Base-by-base conservation (phyloP, 2,329 filamentous ascomycete genomes). In the Colletotrichum theobromicola region DNA sequence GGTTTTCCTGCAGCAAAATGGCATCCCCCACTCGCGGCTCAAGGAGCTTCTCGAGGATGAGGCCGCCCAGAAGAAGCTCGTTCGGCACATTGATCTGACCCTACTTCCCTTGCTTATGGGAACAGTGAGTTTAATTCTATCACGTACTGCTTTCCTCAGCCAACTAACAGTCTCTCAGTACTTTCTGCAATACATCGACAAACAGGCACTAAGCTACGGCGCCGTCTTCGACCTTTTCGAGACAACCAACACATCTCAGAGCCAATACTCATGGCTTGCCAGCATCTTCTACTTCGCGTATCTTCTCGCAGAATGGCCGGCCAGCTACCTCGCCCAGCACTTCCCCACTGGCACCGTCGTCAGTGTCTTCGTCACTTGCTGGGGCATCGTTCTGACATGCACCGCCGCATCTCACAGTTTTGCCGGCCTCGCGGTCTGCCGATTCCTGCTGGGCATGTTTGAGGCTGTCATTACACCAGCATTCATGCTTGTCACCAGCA, bases 1-100 rank as follows among this genome's bases (percentile, higher is more conserved):
- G 63, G 76, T 87, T 50, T 89, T 89, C 74, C 83, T 90, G 1
- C 84, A 83, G n/a, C 80, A 88, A 50, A 82, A 89, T 79, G 85
- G 85, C 70, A 84, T 88, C 75, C 84, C 81, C 6, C 79, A 83
- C n/a, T 80, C 83, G 6, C 83, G 86, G 34, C 78, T 89, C 5
- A 81, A 85, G 13, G 83, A 84, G 24, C 80, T 90, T 10, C 80
- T 90, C 2, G 77, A 83, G 28, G 88, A 90, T 74, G 77, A 83
- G 21, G 73, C 75, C 7, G 64, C 73, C 7, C 76, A 78, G 70
- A 79, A 80, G 58, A 74, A 67, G 42, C 53, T 71, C 2, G 67
- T 71, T 8, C 60, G 61, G 1, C 61, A 55, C 34, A 37, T 74
- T 4, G 71, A 70, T 4, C 34, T 61, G 8, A 70, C 71, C 7